These are phyloP conservation scores for Chaetomium strumarium DNA, from an alignment of 2,329 filamentous ascomycete genomes.

Conservation along the genomic window DNA sequence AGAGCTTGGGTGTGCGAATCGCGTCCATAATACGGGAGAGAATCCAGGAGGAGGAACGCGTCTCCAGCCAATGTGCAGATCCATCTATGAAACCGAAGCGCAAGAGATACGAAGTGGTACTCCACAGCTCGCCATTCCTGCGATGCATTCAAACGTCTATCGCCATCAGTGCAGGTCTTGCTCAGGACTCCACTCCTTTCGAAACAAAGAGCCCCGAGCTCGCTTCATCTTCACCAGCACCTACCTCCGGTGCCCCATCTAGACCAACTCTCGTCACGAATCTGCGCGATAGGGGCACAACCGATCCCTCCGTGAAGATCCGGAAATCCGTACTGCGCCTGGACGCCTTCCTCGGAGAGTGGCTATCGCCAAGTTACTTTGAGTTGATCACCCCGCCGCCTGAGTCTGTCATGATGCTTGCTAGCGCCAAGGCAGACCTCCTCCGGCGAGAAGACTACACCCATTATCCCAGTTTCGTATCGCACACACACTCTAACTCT, in stretches of 20 bases:
- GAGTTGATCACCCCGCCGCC: conserved; percentile 88
- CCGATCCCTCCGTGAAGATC: conserved; percentile 26
- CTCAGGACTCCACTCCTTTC: conserved; percentile 47
- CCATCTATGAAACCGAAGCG: conserved; percentile 28
- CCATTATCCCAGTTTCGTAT: conserved; percentile 38
- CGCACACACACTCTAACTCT: conserved; percentile 27
- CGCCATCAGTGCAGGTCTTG: conserved; percentile 78
- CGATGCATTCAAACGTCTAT: conserved; percentile 90
- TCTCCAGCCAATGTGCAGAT: conserved; percentile 26
- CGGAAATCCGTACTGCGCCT: conserved; percentile 66
- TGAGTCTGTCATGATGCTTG: conserved; percentile 78
- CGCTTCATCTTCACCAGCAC: conserved; percentile 25
- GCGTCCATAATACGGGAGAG: conserved; percentile 60
- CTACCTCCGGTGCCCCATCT: conserved; percentile 24
- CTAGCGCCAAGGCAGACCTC: conserved; percentile 80
- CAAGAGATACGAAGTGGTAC: conserved; percentile 67
- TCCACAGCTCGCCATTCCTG: conserved; percentile 91
- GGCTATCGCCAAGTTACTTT: conserved; percentile 90
- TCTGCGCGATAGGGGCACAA: conserved; percentile 6
- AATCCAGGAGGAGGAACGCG: conserved; percentile 40
- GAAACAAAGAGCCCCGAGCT: conserved; percentile 4
- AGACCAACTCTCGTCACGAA: conserved; percentile 18
- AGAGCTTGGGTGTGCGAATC: conserved; percentile 76
- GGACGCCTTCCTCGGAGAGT: conserved; percentile 91
- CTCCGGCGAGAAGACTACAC: conserved; percentile 67